Evolutionary conservation across 1,284 basidiomycete species (phyloP), one percentile per base, ranked within the genome.

Genomic region (Thelephora terrestris): DNA sequence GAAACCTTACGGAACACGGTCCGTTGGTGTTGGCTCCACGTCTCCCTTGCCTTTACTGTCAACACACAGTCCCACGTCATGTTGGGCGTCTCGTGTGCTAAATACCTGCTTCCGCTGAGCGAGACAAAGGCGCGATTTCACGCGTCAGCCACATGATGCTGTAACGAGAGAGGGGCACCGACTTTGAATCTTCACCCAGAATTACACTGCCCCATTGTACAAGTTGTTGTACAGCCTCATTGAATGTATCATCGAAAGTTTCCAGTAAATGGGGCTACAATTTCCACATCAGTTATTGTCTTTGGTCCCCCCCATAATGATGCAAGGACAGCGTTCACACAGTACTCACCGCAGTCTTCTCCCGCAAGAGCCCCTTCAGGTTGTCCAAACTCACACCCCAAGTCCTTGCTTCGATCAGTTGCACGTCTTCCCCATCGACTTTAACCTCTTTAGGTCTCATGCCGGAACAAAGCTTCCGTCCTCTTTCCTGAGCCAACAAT

Each of bases 181-280:
- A 91, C 87, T 75, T 69, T 52, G 72, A 62, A 63, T 87, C 84
- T 60, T 82, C 79, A 40, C 75, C 79, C 53, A 83, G 73, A 53
- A 89, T 70, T n/a, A 93, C 74, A 42, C 86, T 85, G 48, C 84
- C 86, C 74, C 86, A 91, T 58, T 82, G 74, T 35, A 81, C 72
- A 47, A 96, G 69, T 60, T 96, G 85, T 55, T 81, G 77, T 50
- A 97, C 74, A 16, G 93, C 93, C 58, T 88, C 82, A 53, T 81
- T 74, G 57, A 88, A 88, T 23, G 80, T 77, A 47, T 83, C 81
- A 55, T 86, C 79, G 57, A 84, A 84, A 29, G 73, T 71, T 14
- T 68, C 63, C 32, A 75, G 63, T 55, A 77, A 65, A 43, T 73
- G 70, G 18, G 73, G 68, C 81, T 85, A 51, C 40, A 52, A 51